These are phyloP conservation scores for Entophlyctis helioformis DNA, from an alignment of 192 early-diverging fungal species.

Conservation along the genomic window DNA sequence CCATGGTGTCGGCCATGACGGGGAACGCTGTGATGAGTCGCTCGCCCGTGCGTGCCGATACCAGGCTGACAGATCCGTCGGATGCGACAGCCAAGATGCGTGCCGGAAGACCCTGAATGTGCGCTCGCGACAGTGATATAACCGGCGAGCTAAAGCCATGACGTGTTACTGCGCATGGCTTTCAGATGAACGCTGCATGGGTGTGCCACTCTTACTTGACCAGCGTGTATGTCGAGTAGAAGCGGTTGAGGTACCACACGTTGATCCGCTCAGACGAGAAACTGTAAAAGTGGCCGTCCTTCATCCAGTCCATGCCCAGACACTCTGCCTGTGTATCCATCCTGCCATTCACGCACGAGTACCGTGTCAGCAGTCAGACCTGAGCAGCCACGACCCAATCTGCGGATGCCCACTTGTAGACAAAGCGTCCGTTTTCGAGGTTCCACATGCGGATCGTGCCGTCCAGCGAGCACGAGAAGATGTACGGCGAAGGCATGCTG, in stretches of 20 bases:
- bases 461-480: constrained; percentile 34
- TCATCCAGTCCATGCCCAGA: constrained; percentile 36
- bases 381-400: background rate
- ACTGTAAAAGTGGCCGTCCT: constrained; percentile 22
- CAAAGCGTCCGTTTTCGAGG: constrained; percentile 25
- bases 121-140: constrained; percentile 4
- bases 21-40: constrained; percentile 30
- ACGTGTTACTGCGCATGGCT: too few species aligned
- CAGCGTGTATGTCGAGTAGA: constrained; percentile 26
- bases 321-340: constrained; percentile 28
- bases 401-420: constrained; percentile 13
- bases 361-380: background rate
- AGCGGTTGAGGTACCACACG: constrained; percentile 35
- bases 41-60: constrained; percentile 33
- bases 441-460: constrained; percentile 37
- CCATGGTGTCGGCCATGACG: constrained; percentile 21
- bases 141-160: constrained; percentile 9
- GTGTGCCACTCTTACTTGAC: too few species aligned
- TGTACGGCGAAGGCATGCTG: constrained; percentile 17
- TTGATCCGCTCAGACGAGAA: constrained; percentile 23
- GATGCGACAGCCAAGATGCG: constrained; percentile 24
- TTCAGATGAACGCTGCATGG: too few species aligned
- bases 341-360: constrained; percentile 4
- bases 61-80: constrained; percentile 26
- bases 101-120: constrained; percentile 7